Evolutionary conservation across 2,329 filamentous ascomycete genomes (phyloP).

Genomic region (Cladobotryum mycophilum): DNA sequence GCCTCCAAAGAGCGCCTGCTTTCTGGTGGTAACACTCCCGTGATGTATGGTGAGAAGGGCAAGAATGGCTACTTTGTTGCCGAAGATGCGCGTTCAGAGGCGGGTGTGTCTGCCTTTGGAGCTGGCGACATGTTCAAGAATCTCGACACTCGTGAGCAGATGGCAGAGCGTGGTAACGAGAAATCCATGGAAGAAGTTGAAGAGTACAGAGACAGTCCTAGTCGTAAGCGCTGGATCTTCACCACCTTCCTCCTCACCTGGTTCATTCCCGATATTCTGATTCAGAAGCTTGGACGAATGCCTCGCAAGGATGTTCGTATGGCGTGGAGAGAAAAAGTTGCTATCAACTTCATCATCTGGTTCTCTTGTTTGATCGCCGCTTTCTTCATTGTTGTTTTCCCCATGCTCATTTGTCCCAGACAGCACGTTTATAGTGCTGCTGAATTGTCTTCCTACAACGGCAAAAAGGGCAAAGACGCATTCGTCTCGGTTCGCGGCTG

Average conservation of each 20-base stretch:
- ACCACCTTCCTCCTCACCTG: constrained; percentile 79
- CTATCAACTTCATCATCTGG: constrained; percentile 98
- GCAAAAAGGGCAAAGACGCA: constrained; percentile 56
- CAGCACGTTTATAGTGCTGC: constrained; percentile 78
- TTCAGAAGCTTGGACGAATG: constrained; percentile 75
- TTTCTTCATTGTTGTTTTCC: constrained; percentile 90
- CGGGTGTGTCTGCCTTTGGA: constrained; percentile 83
- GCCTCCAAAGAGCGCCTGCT: constrained; percentile 56
- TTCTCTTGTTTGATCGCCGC: constrained; percentile 67
- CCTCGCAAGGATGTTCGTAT: constrained; percentile 83
- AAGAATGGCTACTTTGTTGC: constrained; percentile 73
- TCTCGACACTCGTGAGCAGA: constrained; percentile 84
- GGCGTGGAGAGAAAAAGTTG: constrained; percentile 95
- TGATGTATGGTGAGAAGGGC: constrained; percentile 67
- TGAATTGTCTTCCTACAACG: constrained; percentile 70
- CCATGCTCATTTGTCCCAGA: constrained; percentile 79
- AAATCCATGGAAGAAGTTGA: constrained; percentile 88
- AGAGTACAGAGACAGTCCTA: constrained; percentile 67
- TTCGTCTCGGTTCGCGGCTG: constrained; percentile 82
- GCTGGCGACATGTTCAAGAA: constrained; percentile 98
- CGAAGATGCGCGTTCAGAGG: constrained; percentile 86
- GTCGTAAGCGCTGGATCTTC: constrained; percentile 86
- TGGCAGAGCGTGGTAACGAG: constrained; percentile 92
- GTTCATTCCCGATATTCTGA: constrained; percentile 77
- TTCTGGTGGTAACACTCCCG: constrained; percentile 48